A percentile compares a stretch with the other conserved stretches of the same genome.
Conservation (phyloP, 108 stramenopile genomes). For the Cyclotella sp. region DNA sequence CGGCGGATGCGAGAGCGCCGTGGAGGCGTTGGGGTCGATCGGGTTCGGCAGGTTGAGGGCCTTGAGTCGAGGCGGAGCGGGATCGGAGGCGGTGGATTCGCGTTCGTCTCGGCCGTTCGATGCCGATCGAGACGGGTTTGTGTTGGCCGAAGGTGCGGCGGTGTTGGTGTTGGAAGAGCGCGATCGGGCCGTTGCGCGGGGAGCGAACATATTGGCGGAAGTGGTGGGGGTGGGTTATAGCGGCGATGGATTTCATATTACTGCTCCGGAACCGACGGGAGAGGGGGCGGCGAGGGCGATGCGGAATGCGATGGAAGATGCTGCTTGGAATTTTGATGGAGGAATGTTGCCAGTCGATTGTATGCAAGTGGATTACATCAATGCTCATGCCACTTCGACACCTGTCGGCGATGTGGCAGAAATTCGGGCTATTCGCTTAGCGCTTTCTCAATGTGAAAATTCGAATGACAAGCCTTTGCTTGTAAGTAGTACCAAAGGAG, state of each 20-base stretch:
- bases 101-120: slow-evolving; percentile 90
- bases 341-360: not conserved
- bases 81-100: not conserved
- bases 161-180: slow-evolving; percentile 91
- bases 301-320: slow-evolving; percentile 71
- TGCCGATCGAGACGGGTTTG: slow-evolving; percentile 86
- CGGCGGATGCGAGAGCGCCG: slow-evolving; percentile 94
- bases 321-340: slow-evolving; percentile 20
- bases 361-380: slow-evolving; percentile 83
- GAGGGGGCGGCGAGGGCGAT: slow-evolving; percentile 87
- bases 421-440: slow-evolving; percentile 70
- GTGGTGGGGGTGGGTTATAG: slow-evolving; percentile 72
- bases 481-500: slow-evolving; percentile 95
- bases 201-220: slow-evolving; percentile 71
- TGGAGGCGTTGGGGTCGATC: slow-evolving; percentile 89
- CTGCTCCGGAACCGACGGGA: slow-evolving; percentile 89
- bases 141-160: slow-evolving; percentile 95
- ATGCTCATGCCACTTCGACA: slow-evolving; percentile 98
- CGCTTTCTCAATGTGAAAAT: slow-evolving; percentile 38
- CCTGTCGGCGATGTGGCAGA: slow-evolving; percentile 96
- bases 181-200: slow-evolving; percentile 78
- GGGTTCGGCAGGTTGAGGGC: slow-evolving; percentile 95
- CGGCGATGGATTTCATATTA: slow-evolving; percentile 92
- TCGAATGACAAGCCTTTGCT: slow-evolving; percentile 24
- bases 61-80: slow-evolving; percentile 58